Base-by-base conservation (phyloP, 768 basidiomycete species). In the Peribolospora baueri region DNA sequence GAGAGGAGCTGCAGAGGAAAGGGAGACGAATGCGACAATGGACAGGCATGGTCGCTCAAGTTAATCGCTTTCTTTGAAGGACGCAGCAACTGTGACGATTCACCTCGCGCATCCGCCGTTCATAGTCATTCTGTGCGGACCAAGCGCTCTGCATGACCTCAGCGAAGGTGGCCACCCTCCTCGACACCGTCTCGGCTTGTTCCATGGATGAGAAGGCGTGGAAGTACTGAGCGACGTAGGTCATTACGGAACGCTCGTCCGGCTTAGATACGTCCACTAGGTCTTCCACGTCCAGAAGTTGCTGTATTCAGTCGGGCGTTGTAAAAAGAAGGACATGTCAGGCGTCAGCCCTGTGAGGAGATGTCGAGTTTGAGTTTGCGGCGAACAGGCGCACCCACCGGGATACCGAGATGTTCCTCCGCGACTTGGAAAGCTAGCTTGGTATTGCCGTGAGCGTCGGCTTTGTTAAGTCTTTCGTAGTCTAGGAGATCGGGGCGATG, bases 121-220 rank as follows among this genome's bases (percentile, higher is more conserved):
- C 90, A 63, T 95, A 98, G 66, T 95, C 90, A 62, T 88, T 90
- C 59, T 76, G 74, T 51, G 78, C 79, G 3, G 78, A 64, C 86
- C 88, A 88, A 7, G 88, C 80, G 3, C 82, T 84, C 62, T 83
- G 84, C 82, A 93, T 86, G 53, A 91, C 75, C 60, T 93, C 86
- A 0, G 86, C 87, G 63, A 97, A 97, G 65, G 91, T 91, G 66
- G 86, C 86, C 0, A 97, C 84, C 7, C 91, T 75, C 52, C 90
- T 77, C 1, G 87, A 82, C 14, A 87, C 87, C 0, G 87, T 93
- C 67, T 95, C 86, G 4, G 84, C 82, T 67, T 93, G 90, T 62
- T 97, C 86, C 81, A 93, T 90, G 0, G 84, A 80, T 0, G 88
- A 91, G 67, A 98, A 98, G 0, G 91, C 90, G 65, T 97, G 93